Evolutionary conservation across 1,139 yeast genomes (phyloP).

Genomic region (Tardiomyces blankii): DNA sequence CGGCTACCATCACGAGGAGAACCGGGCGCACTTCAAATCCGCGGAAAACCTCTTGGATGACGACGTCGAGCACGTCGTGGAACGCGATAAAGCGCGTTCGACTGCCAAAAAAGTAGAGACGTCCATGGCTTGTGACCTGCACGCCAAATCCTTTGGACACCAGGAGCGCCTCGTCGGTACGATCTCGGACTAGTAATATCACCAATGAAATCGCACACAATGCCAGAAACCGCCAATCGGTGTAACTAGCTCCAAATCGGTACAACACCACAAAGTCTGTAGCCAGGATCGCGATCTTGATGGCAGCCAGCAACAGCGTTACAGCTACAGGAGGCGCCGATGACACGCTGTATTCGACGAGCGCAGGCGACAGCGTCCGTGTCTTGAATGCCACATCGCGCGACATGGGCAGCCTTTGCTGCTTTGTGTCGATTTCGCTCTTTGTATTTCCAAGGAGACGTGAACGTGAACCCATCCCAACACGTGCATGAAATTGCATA

Average conservation of each 20-base stretch:
- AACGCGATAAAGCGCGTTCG: constrained; percentile 33
- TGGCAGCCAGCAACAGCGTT: constrained; percentile 1
- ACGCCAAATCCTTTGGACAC: constrained; percentile 23
- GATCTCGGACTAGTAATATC: constrained; percentile 5
- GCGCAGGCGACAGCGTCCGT: constrained; percentile 15
- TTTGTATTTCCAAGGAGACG: no score
- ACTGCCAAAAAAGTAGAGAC: constrained; percentile 10
- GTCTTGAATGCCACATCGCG: neutral
- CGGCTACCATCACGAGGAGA: constrained; percentile 37
- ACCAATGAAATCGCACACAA: neutral
- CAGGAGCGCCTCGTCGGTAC: constrained; percentile 13
- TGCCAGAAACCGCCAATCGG: neutral
- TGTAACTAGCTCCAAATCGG: no score
- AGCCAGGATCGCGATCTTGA: neutral
- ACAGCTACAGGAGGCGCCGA: constrained; percentile 1
- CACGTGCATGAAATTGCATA: no score
- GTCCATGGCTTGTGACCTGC: constrained; percentile 18
- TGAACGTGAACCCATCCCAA: no score
- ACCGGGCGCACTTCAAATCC: constrained; percentile 46
- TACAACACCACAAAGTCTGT: no score
- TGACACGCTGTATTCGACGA: constrained; percentile 11
- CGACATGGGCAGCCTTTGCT: neutral
- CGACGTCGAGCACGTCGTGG: constrained; percentile 39
- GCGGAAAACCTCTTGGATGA: constrained; percentile 49
- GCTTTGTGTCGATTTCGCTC: no score